Evolutionary conservation across 306 rosid species (phyloP).

Genomic region (Hippophae tibetana): DNA sequence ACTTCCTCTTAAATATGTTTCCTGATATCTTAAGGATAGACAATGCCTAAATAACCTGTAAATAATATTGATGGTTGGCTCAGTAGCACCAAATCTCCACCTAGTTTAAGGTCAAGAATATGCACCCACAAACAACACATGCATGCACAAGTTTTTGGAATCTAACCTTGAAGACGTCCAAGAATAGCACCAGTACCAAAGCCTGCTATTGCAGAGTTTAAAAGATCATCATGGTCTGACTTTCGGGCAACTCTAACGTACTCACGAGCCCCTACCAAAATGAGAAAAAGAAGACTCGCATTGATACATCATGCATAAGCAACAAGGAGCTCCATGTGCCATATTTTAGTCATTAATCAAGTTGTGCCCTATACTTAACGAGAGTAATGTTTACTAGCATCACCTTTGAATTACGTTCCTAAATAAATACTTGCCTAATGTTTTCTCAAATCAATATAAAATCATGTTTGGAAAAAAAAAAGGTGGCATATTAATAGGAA

Average conservation of each 20-base stretch:
- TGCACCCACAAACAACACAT: neutral
- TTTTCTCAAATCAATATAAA: neutral
- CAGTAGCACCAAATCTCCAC: neutral
- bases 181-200: conserved; percentile 81
- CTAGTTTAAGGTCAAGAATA: neutral
- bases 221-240: conserved; percentile 65
- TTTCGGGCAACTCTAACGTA: conserved; percentile 52
- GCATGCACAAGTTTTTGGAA: conserved; percentile 10
- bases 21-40: neutral
- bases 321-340: no score
- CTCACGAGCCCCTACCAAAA: conserved; percentile 64
- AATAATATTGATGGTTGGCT: neutral
- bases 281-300: neutral
- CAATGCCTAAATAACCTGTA: neutral
- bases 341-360: no score
- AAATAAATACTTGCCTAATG: neutral
- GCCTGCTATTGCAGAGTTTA: conserved; percentile 70
- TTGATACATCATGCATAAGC: neutral
- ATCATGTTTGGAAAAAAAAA: no score
- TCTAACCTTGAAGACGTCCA: conserved; percentile 80
- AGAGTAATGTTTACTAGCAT: neutral
- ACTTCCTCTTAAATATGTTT: neutral
- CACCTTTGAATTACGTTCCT: no score
- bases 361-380: neutral
- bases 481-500: no score